Base-by-base conservation (phyloP, 148 eudicot genomes). In the Rhododendron molle region DNA sequence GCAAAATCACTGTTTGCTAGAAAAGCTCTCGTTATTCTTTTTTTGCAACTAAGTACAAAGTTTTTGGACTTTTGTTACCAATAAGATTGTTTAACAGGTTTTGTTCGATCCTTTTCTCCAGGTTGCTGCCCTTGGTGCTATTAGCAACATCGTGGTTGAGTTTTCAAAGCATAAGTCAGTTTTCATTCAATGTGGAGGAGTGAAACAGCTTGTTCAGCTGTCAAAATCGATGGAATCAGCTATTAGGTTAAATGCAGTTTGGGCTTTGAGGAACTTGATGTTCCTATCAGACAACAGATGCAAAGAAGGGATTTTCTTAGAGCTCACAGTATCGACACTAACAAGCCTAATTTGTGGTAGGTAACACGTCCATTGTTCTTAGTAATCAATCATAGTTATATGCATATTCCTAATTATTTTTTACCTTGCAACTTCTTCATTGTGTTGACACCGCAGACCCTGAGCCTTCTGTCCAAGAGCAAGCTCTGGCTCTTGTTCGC, bases 381-480 rank as follows among this genome's bases (percentile, higher is more conserved):
- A 44, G 56, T 83, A 62, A 76, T 36, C 7, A 20, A 77, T 78
- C 58, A 36, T 67, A 9, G 83, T 56, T 60, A 79, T 36, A 13
- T 49, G 34, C 23, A 12, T 83, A 26, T 46, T 67, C 43, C 44
- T 82, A 36, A 13, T 78, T 83, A 83, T 83, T 3, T 73, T 30
- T 2, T 28, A 34, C 23, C 46, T 46, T 58, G 20, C 28, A 54
- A 85, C 56, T 50, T 76, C 54, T 62, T 78, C 62, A 12, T 74
- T 83, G 38, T 34, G 32, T 83, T 69, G 76, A 40, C 30, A 13
- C 52, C 87, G 81, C 92, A 97, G 99, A 97, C 87, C 92, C 94
- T 50, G 98, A 94, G 89, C 91, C 96, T 40, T 88, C 92, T 82
- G 96, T 97, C 81, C 99, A 97, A 91, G 98, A 92, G 92, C 99